Evolutionary conservation across 257 asterid genomes (phyloP).

Genomic region (Linderniella brevidens): DNA sequence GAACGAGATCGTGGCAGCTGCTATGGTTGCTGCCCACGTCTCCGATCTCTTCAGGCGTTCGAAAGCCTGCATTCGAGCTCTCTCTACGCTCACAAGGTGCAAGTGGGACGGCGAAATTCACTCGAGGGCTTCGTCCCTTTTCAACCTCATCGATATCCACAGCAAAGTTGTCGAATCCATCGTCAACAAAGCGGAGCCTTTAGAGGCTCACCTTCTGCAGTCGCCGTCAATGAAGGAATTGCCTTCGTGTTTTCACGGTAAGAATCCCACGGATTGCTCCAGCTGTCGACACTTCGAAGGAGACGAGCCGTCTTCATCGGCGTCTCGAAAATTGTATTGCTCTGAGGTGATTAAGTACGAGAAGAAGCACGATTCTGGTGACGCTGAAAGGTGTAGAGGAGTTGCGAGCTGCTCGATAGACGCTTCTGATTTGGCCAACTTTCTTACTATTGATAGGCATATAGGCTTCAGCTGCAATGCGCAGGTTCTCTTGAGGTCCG

Average conservation of each 20-base stretch:
- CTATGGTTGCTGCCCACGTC: conserved; percentile 98
- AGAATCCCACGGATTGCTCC: conserved; percentile 24
- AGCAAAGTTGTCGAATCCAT: conserved; percentile 88
- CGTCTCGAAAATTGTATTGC: conserved; percentile 23
- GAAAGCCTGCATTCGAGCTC: conserved; percentile 95
- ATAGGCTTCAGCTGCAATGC: conserved; percentile 77
- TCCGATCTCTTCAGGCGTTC: conserved; percentile 87
- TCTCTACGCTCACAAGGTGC: conserved; percentile 62
- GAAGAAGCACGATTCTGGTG: conserved; percentile 21
- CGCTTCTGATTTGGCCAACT: conserved; percentile 93
- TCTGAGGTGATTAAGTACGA: conserved; percentile 21
- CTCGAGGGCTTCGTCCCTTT: conserved; percentile 81
- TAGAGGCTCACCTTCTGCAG: conserved; percentile 72
- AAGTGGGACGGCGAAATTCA: conserved; percentile 84
- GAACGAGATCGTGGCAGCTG: conserved; percentile 95
- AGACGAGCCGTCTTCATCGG: conserved; percentile 28
- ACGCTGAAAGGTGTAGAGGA: conserved; percentile 34
- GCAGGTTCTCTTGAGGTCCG: conserved; percentile 61
- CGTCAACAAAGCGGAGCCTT: conserved; percentile 83
- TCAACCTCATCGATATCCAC: conserved; percentile 82
- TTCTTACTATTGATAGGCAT: conserved; percentile 82
- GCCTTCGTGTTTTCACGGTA: conserved; percentile 41
- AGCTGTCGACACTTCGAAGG: conserved; percentile 35
- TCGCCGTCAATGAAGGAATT: conserved; percentile 32
- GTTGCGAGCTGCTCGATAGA: conserved; percentile 49